Percentiles rank a stretch among this genome's conserved stretches.
phyloP scores from a whole-genome alignment of 2,329 filamentous ascomycete genomes.

The Macrophomina tecta region DNA sequence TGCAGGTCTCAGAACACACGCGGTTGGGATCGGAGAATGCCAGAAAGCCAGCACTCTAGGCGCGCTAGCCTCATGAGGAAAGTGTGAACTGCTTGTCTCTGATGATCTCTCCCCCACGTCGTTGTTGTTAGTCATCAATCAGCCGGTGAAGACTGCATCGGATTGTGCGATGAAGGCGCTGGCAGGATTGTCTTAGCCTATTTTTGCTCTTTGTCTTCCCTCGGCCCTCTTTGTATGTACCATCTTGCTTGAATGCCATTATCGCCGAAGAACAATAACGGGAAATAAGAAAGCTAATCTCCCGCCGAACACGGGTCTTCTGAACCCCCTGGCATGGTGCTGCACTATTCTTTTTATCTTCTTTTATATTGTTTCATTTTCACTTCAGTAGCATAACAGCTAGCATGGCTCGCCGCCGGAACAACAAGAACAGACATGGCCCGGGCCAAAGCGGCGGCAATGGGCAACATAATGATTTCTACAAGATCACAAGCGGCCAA shows the following conservation, averaged over 20 bases:
- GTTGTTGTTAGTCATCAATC: background rate
- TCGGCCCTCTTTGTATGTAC: background rate
- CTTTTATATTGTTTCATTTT: background rate
- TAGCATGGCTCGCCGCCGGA: too few relatives aligned
- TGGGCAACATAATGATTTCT: too few relatives aligned
- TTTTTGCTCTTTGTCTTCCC: constrained; percentile 2
- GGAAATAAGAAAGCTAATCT: background rate
- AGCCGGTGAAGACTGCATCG: too few relatives aligned
- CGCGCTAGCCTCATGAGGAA: constrained; percentile 7
- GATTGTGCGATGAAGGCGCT: too few relatives aligned
- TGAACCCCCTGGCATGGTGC: too few relatives aligned
- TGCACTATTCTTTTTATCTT: too few relatives aligned
- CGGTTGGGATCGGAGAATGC: background rate
- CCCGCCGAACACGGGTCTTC: background rate
- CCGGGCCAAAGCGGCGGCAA: too few relatives aligned
- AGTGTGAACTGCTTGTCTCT: background rate
- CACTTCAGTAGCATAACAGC: background rate
- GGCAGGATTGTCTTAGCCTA: background rate
- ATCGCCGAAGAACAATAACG: background rate
- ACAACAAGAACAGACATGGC: too few relatives aligned
- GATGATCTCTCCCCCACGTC: background rate
- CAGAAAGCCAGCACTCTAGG: background rate
- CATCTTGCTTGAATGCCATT: background rate
- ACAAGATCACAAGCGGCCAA: too few relatives aligned
- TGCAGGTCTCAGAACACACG: background rate